Base-by-base conservation (phyloP, 805 yeast genomes). In the Lipomyces mesembrius region DNA sequence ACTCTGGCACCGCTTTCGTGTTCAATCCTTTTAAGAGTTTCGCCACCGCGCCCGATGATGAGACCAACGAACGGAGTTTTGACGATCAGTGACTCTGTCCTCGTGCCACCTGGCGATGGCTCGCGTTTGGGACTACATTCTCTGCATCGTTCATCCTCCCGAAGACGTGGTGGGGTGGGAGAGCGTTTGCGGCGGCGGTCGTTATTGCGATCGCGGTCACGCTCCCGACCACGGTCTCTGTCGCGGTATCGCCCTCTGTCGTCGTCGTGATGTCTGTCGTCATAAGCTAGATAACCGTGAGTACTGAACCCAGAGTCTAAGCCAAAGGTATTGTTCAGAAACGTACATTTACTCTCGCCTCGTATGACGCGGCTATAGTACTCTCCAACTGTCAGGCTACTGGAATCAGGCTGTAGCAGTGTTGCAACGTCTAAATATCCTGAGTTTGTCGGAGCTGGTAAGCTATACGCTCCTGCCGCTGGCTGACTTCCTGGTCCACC, bases 41-140 rank as follows among this genome's bases (percentile, higher is more conserved):
- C 74, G 20, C 74, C 74, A 20, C 73, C 72, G 6, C 74, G 65
- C 14, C 74, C 74, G 43, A 72, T 72, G 55, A 72, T 60, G n/a
- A 72, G 63, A 12, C 74, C 74, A 4, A 72, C 73, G 39, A 67
- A 72, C 37, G 60, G 61, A 22, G 67, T 59, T 43, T 69, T 66
- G 27, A 72, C 74, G 22, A 66, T 37, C 4, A 71, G 37, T 8
- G 68, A 58, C 17, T 63, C 67, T 9, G 70, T 63, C 14, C 32
- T 51, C 29, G 66, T 52, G n/a, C 72, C 69, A n/a, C 72, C 72
- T 7, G 72, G 71, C 5, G 71, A 68, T 11, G 34, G 35, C 2
- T 67, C 71, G 20, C 70, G 63, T 35, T 55, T 20, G 3, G 71
- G 71, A 39, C 71, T 68, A 22, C 61, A 59, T 29, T 54, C 61